phyloP scores from a whole-genome alignment of 78 protist species.

The Salpingoeca rosetta region DNA sequence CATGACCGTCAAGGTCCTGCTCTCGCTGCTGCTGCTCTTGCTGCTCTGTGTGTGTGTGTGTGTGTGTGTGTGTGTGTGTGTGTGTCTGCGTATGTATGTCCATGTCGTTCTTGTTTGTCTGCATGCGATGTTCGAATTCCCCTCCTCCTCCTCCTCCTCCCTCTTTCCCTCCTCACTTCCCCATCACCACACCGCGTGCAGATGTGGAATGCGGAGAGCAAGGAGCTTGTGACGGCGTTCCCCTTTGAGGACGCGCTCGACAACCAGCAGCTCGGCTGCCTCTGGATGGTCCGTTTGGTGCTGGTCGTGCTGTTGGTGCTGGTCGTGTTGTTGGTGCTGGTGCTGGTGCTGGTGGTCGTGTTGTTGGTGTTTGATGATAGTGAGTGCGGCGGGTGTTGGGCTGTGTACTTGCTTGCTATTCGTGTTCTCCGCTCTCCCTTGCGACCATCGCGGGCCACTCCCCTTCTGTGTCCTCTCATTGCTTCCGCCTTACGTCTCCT shows the following conservation, averaged over 20 bases:
- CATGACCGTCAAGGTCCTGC: slow-evolving; percentile 70
- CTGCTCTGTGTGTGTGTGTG: neutral
- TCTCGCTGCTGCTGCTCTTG: neutral
- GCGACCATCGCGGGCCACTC: too few species aligned
- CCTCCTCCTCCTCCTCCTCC: neutral
- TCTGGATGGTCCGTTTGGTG: too few species aligned
- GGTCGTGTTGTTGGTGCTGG: too few species aligned
- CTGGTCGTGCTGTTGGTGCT: too few species aligned
- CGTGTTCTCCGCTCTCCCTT: too few species aligned
- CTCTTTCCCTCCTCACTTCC: neutral
- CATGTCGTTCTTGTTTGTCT: neutral
- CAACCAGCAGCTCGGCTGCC: slow-evolving; percentile 73
- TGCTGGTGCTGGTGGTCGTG: too few species aligned
- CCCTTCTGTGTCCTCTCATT: too few species aligned
- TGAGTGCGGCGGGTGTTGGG: too few species aligned
- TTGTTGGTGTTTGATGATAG: too few species aligned
- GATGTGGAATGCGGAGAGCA: neutral
- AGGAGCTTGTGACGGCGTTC: slow-evolving; percentile 7
- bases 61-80: neutral
- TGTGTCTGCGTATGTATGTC: neutral
- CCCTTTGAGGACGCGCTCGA: slow-evolving; percentile 20
- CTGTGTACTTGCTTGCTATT: too few species aligned
- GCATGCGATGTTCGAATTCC: neutral
- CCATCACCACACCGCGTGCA: neutral
- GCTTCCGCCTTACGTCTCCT: too few species aligned